These are phyloP conservation scores for Diaporthe caulivora DNA, from an alignment of 2,329 filamentous ascomycete species.

Conservation along the genomic window DNA sequence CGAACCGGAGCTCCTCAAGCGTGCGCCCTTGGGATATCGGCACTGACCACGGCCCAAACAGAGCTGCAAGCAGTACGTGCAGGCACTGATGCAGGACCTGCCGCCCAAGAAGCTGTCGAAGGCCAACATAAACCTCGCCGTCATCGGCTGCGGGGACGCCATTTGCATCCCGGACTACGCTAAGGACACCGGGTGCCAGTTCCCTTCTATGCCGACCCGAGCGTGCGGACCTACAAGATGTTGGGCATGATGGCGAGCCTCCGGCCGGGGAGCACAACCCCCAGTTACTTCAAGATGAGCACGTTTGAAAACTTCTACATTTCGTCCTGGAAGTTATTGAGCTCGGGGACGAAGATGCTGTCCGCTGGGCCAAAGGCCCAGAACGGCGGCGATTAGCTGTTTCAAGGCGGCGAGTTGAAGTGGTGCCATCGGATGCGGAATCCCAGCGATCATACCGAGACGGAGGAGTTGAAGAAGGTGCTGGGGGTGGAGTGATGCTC, in stretches of 20 bases:
- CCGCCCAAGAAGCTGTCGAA: constrained; percentile 9
- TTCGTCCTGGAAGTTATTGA: not conserved
- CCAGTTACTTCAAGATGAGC: constrained; percentile 15
- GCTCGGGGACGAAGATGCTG: constrained; percentile 2
- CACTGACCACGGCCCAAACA: constrained; percentile 1
- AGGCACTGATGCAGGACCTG: constrained; percentile 12
- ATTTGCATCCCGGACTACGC: constrained; percentile 18
- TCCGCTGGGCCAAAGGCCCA: not conserved
- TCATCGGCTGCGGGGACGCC: constrained; percentile 27
- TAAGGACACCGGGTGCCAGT: not conserved
- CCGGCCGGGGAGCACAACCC: not conserved
- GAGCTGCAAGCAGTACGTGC: constrained; percentile 27
- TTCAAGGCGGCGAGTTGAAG: constrained; percentile 20
- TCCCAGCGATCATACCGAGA: not conserved
- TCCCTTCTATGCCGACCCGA: constrained; percentile 30
- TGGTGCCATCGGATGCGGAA: constrained; percentile 26
- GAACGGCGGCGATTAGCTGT: constrained; percentile 33
- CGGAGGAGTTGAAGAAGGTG: constrained; percentile 26
- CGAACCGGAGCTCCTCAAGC: not conserved
- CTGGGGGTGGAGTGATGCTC: not conserved
- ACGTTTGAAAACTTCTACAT: not conserved
- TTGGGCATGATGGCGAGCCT: constrained; percentile 22
- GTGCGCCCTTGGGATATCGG: not conserved
- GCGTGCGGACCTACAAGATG: not conserved
- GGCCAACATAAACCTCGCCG: constrained; percentile 9